Evolutionary conservation across 192 early-diverging fungal genomes (phyloP).

Genomic region (Coemansia sp.): DNA sequence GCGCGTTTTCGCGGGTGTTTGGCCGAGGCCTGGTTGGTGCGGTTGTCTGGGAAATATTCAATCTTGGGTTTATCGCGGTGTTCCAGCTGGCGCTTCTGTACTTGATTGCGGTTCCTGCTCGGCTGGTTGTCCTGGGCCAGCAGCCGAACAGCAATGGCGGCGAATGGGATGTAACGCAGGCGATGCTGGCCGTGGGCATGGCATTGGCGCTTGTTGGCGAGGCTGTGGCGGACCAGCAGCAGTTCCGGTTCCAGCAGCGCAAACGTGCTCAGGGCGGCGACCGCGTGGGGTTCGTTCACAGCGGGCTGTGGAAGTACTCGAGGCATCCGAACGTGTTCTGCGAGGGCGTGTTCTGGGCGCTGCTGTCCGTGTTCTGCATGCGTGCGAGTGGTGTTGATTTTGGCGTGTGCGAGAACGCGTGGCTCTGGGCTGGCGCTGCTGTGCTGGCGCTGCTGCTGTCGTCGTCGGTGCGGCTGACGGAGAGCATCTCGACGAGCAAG

Average conservation of each 20-base stretch:
- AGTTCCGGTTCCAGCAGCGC: conserved; percentile 70
- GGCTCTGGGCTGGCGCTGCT: conserved; percentile 51
- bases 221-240: conserved; percentile 78
- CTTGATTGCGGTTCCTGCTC: conserved; percentile 19
- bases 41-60: conserved; percentile 65
- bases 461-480: conserved; percentile 62
- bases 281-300: conserved; percentile 64
- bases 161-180: conserved; percentile 43
- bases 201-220: conserved; percentile 61
- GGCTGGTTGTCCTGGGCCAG: conserved; percentile 2
- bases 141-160: background rate
- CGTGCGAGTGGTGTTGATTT: conserved; percentile 2
- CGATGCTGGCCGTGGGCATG: conserved; percentile 44
- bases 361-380: conserved; percentile 15
- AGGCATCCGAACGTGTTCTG: conserved; percentile 88
- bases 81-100: conserved; percentile 75
- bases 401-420: conserved; percentile 16
- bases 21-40: conserved; percentile 21
- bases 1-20: conserved; percentile 3
- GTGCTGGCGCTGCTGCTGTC: conserved; percentile 72
- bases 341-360: conserved; percentile 72
- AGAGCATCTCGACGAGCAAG: conserved; percentile 65
- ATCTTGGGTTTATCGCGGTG: conserved; percentile 71
- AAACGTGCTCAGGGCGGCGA: conserved; percentile 48
- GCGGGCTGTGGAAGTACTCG: conserved; percentile 72